Evolutionary conservation across 805 yeast genomes (phyloP).

Genomic region (Tetrapisispora namnaoensis): DNA sequence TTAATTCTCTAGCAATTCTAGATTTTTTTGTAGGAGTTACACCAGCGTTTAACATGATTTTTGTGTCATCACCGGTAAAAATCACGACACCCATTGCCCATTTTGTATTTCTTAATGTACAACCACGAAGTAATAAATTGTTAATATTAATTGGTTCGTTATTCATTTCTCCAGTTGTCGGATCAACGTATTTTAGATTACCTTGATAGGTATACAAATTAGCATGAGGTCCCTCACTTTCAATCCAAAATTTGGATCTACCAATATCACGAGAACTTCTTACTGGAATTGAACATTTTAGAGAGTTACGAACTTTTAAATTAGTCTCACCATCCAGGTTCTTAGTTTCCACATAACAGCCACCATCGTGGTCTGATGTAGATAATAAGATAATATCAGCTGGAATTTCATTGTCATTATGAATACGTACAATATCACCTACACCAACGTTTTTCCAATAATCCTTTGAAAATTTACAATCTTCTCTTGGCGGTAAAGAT

Average conservation of each 20-base stretch:
- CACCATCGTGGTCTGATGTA: slow-evolving; percentile 58
- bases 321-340: slow-evolving; percentile 78
- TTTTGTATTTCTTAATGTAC: slow-evolving; percentile 68
- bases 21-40: slow-evolving; percentile 73
- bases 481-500: slow-evolving; percentile 37
- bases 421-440: slow-evolving; percentile 64
- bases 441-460: slow-evolving; percentile 63
- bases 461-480: slow-evolving; percentile 28
- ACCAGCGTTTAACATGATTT: slow-evolving; percentile 75
- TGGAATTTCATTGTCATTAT: slow-evolving; percentile 70
- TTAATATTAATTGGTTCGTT: slow-evolving; percentile 64
- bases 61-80: slow-evolving; percentile 73
- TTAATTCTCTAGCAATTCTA: slow-evolving; percentile 62
- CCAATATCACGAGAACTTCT: slow-evolving; percentile 41
- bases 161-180: slow-evolving; percentile 9
- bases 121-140: slow-evolving; percentile 65
- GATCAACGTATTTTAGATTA: slow-evolving; percentile 44
- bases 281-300: slow-evolving; percentile 49
- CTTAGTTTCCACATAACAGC: slow-evolving; percentile 71
- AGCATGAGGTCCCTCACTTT: slow-evolving; percentile 80
- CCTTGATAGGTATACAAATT: slow-evolving; percentile 72
- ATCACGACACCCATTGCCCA: slow-evolving; percentile 74
- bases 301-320: slow-evolving; percentile 63
- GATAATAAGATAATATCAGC: slow-evolving; percentile 61
- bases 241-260: slow-evolving; percentile 51